Conservation (phyloP, 495 filamentous ascomycete species). For the Daldinia concentrica region DNA sequence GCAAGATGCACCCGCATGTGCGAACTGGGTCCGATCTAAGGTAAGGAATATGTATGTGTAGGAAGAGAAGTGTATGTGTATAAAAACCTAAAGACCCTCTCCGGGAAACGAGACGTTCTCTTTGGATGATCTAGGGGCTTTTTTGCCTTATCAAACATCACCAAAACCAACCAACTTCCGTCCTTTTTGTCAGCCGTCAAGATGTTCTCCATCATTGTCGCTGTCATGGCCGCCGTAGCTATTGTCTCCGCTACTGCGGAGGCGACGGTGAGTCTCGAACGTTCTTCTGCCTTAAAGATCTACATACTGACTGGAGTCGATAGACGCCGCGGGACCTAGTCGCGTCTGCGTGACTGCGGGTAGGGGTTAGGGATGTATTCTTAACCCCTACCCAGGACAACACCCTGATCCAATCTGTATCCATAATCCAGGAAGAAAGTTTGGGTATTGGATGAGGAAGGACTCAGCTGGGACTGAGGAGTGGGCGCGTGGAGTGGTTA, state of each 20-base stretch:
- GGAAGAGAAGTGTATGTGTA: conserved; percentile 23
- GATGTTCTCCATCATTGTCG: conserved; percentile 40
- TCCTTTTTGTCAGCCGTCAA: conserved; percentile 20
- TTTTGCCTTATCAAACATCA: conserved; percentile 33
- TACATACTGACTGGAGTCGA: conserved; percentile 17
- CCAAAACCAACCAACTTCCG: conserved; percentile 19
- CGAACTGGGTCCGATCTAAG: conserved; percentile 14
- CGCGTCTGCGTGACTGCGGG: conserved; percentile 30
- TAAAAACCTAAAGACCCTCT: conserved; percentile 31
- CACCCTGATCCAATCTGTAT: conserved; percentile 11
- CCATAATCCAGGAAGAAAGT: conserved; percentile 20
- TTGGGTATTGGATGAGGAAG: conserved; percentile 27
- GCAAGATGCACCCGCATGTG: conserved; percentile 23
- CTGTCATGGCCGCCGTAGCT: conserved; percentile 37
- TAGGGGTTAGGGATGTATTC: neutral
- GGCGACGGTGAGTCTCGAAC: conserved; percentile 31
- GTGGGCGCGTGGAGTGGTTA: conserved; percentile 27
- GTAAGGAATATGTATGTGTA: conserved; percentile 21
- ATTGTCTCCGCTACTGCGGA: conserved; percentile 29
- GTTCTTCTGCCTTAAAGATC: neutral
- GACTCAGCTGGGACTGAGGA: conserved; percentile 12
- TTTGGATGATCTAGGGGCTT: conserved; percentile 28
- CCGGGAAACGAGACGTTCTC: conserved; percentile 9
- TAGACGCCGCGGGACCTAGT: conserved; percentile 22
- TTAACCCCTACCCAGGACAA: conserved; percentile 12